Evolutionary conservation across 768 basidiomycete genomes (phyloP), one percentile per base, ranked within the genome.

Genomic region (Russula olivacea): DNA sequence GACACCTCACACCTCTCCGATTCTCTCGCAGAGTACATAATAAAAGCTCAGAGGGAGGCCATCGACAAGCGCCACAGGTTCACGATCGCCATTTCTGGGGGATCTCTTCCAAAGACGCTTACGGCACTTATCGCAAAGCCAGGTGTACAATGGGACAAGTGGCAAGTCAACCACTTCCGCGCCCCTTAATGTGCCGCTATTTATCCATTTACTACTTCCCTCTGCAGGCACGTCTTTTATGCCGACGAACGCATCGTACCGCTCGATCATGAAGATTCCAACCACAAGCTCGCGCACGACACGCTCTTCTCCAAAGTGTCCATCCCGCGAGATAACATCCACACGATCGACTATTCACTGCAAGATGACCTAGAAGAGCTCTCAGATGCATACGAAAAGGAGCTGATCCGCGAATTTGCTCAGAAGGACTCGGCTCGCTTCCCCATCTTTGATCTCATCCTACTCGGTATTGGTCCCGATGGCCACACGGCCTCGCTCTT

Each of bases 401-500:
- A 84, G 72, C 89, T 99, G 72, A 93, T 98, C 71, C 80, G 74
- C 63, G 88, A 90, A 72, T 99, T 99, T 71, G 97, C 95, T 0
- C 86, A 88, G 72, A 91, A 87, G 72, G 93, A 98, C 73, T 81
- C 93, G 5, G 96, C 96, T 19, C 87, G 95, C 64, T 98, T 98
- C 82, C 97, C 97, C 66, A 80, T 97, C 56, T 98, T 99, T 74
- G 97, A 99, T 73, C 85, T 99, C 72, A 89, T 98, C 76, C 84
- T 99, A 49, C 87, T 99, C 56, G 97, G 97, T 54, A 87, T 95
- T 83, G 97, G 97, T 34, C 91, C 91, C 6, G 97, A 98, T 73
- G 96, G 96, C n/a, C 97, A 99, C 79, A 98, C 96, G 47, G 93
- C 89, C 65, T 94, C 91, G 8, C 86, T 99, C 68, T 99, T 99